phyloP scores from a whole-genome alignment of 2,329 filamentous ascomycete species.

The Capronia coronata region DNA sequence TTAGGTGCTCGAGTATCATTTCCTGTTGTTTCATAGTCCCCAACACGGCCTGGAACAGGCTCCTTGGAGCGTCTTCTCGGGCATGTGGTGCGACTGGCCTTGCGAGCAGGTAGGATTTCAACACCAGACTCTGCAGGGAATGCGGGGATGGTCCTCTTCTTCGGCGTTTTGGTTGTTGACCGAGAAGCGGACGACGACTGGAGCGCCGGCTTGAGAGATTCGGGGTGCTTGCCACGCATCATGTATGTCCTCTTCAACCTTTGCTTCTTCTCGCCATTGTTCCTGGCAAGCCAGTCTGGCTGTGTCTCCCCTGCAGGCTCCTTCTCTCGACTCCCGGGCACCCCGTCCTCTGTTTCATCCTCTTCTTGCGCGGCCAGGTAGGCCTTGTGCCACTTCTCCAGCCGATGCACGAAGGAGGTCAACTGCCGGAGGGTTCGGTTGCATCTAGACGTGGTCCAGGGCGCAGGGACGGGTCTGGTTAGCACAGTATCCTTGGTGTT shows the following conservation, averaged over 20 bases:
- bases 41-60: not conserved
- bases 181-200: not conserved
- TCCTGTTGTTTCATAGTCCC: not conserved
- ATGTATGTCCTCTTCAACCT: not conserved
- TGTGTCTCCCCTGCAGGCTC: not conserved
- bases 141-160: not conserved
- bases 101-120: not conserved
- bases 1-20: not conserved
- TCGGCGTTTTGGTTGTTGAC: not conserved
- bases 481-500: not conserved
- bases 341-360: not conserved
- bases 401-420: constrained; percentile 7
- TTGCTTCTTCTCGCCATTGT: not conserved
- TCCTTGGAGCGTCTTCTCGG: not conserved
- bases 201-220: not conserved
- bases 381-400: constrained; percentile 19
- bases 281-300: not conserved
- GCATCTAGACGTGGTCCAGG: constrained; percentile 17
- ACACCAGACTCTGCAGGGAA: not conserved
- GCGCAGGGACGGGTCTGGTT: constrained; percentile 5
- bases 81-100: not conserved
- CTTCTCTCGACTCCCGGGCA: not conserved
- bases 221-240: not conserved
- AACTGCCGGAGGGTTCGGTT: constrained; percentile 13
- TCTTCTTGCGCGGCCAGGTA: constrained; percentile 6